Evolutionary conservation across 306 rosid species (phyloP).

Genomic region (Pterocarpus macrocarpus): DNA sequence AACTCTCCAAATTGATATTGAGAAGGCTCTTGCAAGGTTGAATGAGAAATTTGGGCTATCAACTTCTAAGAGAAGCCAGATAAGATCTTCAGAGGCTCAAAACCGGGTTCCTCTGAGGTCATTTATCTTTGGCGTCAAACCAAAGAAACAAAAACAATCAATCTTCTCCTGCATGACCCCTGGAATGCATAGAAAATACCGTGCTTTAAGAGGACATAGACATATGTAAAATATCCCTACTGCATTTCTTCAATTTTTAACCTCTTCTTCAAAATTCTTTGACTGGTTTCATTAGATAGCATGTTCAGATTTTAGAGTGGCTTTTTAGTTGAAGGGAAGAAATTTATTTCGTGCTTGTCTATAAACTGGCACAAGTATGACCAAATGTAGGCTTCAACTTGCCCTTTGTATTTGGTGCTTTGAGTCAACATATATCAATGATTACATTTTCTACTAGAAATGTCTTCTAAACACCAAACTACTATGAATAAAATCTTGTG

Average conservation of each 20-base stretch:
- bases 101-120: conserved; percentile 73
- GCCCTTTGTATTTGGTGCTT: conserved; percentile 33
- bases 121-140: conserved; percentile 78
- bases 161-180: conserved; percentile 62
- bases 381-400: conserved; percentile 29
- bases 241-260: background rate
- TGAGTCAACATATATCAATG: conserved; percentile 33
- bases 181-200: conserved; percentile 69
- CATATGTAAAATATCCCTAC: conserved; percentile 47
- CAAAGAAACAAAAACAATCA: conserved; percentile 75
- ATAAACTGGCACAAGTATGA: conserved; percentile 33
- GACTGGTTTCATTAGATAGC: conserved; percentile 39
- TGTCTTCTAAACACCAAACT: conserved; percentile 34
- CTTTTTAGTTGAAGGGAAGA: conserved; percentile 1
- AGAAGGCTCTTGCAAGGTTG: conserved; percentile 65
- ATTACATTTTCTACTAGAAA: conserved; percentile 29
- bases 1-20: conserved; percentile 68
- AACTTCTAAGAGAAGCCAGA: conserved; percentile 56
- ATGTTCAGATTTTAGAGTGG: conserved; percentile 37
- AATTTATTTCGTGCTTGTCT: conserved; percentile 44
- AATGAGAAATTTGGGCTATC: conserved; percentile 68
- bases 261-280: conserved; percentile 24
- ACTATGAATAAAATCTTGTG: background rate
- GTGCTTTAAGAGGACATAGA: conserved; percentile 54
- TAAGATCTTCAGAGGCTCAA: conserved; percentile 46